phyloP scores from a whole-genome alignment of 2,329 filamentous ascomycete genomes.

The Thelonectria rubi region DNA sequence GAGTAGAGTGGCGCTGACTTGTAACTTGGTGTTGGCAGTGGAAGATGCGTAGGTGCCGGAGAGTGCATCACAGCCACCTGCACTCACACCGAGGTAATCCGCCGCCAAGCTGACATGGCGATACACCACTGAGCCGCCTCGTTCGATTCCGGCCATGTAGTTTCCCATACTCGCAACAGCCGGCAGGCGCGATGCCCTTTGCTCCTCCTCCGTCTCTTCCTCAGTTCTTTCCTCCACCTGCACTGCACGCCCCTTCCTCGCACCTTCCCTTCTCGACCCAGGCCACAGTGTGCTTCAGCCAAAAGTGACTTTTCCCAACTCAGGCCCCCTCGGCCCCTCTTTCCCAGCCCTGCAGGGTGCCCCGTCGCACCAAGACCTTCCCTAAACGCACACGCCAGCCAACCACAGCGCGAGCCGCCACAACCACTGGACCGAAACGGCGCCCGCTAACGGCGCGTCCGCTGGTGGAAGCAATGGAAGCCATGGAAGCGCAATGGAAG shows the following conservation, averaged over 20 bases:
- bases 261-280: neutral
- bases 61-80: no score
- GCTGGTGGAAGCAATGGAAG: no score
- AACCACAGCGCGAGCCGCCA: conserved; percentile 10
- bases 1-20: no score
- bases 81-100: no score
- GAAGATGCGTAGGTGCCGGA: no score
- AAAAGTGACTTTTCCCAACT: conserved; percentile 7
- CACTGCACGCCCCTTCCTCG: neutral
- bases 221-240: no score
- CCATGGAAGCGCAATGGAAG: neutral
- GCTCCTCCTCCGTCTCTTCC: neutral
- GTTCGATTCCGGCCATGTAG: neutral
- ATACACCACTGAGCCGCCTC: neutral
- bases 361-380: conserved; percentile 3
- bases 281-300: conserved; percentile 5
- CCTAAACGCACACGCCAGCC: conserved; percentile 2
- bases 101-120: neutral
- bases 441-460: neutral
- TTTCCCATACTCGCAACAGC: neutral
- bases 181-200: neutral
- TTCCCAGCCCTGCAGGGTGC: neutral
- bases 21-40: no score
- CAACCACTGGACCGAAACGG: neutral
- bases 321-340: no score